Evolutionary conservation across 139 green algal genomes (phyloP), one percentile per base, ranked within the genome.

Genomic region (Chlorella sp.): DNA sequence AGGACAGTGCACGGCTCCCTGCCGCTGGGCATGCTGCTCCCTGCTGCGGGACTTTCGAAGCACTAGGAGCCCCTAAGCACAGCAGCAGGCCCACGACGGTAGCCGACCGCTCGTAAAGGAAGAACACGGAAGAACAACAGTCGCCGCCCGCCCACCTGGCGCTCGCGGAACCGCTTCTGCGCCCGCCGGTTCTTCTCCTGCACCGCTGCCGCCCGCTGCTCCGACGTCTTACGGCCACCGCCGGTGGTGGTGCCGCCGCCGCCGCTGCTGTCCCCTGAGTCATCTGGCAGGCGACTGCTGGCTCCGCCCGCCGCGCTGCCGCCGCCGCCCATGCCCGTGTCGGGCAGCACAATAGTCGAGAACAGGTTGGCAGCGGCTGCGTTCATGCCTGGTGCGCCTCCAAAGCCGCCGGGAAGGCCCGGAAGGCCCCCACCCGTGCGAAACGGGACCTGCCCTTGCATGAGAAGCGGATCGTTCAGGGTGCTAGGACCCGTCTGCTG

Each of bases 141-240:
- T 21, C 78, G 4, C 15, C 26, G 34, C 28, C 36, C 22, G 34
- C 61, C 18, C 77, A 85, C 88, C 86, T 92, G 92, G 12, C 92
- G 90, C 85, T 94, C 92, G 24, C 92, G 88, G 84, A 94, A 94
- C 11, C 91, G 91, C 91, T 93, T 93, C 80, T 93, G 91, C 71
- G 91, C 91, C 0, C 90, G 79, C 69, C 91, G 68, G 84, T 93
- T 93, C 80, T 93, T 93, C 85, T 93, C 91, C 75, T 93, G 91
- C 21, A 93, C 75, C 22, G 91, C 88, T 11, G 64, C 57, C 32
- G 83, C 64, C 15, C 73, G 71, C 40, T 90, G 77, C 32, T 86
- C 82, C 9, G 76, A 69, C 7, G 80, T 24, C 57, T 78, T 91
- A 12, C 78, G 85, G 57, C 57, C 39, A 18, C 64, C 57, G 28